Evolutionary conservation across 306 rosid species (phyloP), one percentile per base, ranked within the genome.

Genomic region (Herpetospermum pedunculosum): DNA sequence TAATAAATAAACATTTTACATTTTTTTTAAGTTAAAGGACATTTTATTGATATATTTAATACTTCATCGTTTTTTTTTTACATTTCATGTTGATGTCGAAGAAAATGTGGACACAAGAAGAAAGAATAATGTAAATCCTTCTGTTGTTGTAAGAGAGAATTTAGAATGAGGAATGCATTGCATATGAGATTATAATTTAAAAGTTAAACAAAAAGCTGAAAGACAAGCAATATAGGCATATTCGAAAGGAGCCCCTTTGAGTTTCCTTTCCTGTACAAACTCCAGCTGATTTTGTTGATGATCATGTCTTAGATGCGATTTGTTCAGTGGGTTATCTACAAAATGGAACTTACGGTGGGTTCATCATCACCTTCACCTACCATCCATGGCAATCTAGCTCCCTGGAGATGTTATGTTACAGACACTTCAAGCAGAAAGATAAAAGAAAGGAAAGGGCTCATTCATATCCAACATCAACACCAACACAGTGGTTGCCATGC

Each of bases 321-420:
- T 65, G 30, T 65, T 35, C 59, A 54, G 73, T 46, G 72, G 69
- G 48, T 76, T 41, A 74, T 72, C 60, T 73, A 80, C 80, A 72
- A 80, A 70, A 80, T 49, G 76, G 84, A 21, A 32, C 47, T 10
- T 62, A 37, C 75, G 21, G 60, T 82, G 43, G 67, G 72, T 75
- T 78, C 77, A 57, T 78, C 40, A 35, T 84, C 80, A 74, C 78
- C 91, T 76, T 86, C 87, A 23, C 64, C 70, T 25, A 78, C 87
- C 97, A 89, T 89, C 98, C 98, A 94, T 38, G 44, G 80, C 80
- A 89, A 78, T 77, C 76, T 67, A 55, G 97, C 88, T 72, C 97
- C 98, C 97, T 94, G 85, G 60, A 80, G n/a, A n/a, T n/a, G n/a
- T n/a, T n/a, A n/a, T 32, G 77, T 52, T 46, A 75, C 55, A 62